Evolutionary conservation across 2,329 filamentous ascomycete species (phyloP).

Genomic region (Sarocladium strictum): DNA sequence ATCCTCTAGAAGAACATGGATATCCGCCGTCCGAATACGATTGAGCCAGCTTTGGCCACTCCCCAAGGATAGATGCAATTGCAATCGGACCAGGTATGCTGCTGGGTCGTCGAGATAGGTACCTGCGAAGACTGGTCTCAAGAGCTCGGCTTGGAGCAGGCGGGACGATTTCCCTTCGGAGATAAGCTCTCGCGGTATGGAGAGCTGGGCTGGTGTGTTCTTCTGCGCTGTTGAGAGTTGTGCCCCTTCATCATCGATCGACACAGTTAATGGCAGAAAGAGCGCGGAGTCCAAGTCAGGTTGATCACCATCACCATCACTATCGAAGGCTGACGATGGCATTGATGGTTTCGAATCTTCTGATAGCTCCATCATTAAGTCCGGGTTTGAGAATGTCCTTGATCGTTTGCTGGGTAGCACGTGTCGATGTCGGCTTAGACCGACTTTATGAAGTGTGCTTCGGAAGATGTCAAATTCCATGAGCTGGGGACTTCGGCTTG

Average conservation of each 20-base stretch:
- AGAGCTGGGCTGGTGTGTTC: not conserved
- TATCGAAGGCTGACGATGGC: not conserved
- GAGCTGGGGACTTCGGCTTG: too few species aligned
- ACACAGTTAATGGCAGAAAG: not conserved
- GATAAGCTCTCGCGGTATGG: not conserved
- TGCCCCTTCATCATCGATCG: not conserved
- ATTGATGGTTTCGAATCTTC: not conserved
- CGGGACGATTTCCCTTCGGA: not conserved
- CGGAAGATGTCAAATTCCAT: too few species aligned
- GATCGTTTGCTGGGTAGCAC: too few species aligned
- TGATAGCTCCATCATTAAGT: not conserved
- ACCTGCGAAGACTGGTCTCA: not conserved
- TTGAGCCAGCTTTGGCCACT: not conserved
- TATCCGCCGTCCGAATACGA: not conserved
- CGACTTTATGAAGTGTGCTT: too few species aligned
- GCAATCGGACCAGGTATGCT: not conserved
- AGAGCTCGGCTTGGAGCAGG: not conserved
- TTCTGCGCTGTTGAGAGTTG: not conserved
- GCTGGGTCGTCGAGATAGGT: not conserved
- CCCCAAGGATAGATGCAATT: not conserved
- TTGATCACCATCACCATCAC: not conserved
- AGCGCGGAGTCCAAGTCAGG: not conserved
- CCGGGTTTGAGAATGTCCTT: too few species aligned
- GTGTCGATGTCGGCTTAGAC: too few species aligned
- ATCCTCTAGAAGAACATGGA: not conserved